Conservation (phyloP, 768 basidiomycete species). For the Boletus coccyginus region DNA sequence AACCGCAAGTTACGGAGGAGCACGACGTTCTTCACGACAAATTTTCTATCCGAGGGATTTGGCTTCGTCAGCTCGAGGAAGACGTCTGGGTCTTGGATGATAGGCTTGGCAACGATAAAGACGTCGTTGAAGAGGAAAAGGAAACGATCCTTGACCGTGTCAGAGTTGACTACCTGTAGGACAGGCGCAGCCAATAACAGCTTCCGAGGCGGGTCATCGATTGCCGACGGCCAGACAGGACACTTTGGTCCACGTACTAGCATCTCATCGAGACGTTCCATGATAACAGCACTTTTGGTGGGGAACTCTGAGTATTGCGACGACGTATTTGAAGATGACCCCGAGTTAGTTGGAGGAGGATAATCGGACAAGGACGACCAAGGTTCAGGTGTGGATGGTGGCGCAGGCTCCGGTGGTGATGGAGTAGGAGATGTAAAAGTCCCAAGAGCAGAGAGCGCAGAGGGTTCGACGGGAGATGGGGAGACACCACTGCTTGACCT, state of each 20-base stretch:
- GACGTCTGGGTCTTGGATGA: conserved; percentile 65
- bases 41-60: conserved; percentile 64
- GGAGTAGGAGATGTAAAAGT: conserved; percentile 38
- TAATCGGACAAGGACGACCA: conserved; percentile 75
- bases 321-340: conserved; percentile 72
- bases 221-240: conserved; percentile 56
- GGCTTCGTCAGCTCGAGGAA: conserved; percentile 58
- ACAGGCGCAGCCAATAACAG: conserved; percentile 82
- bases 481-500: conserved; percentile 23
- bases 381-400: conserved; percentile 72
- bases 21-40: conserved; percentile 87
- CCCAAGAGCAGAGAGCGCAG: conserved; percentile 19
- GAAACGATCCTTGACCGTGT: conserved; percentile 94
- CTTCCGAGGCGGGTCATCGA: conserved; percentile 87
- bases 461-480: conserved; percentile 19
- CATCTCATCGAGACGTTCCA: conserved; percentile 70
- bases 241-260: conserved; percentile 60
- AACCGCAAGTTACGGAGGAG: conserved; percentile 69
- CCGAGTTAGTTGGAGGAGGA: conserved; percentile 65
- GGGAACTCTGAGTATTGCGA: conserved; percentile 57
- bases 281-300: conserved; percentile 50
- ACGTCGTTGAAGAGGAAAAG: conserved; percentile 97
- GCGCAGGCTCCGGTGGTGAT: conserved; percentile 53
- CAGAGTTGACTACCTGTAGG: conserved; percentile 89
- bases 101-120: conserved; percentile 89